These are phyloP conservation scores for Plasmodium coatneyi DNA, from an alignment of 169 alveolate species.

Conservation along the genomic window DNA sequence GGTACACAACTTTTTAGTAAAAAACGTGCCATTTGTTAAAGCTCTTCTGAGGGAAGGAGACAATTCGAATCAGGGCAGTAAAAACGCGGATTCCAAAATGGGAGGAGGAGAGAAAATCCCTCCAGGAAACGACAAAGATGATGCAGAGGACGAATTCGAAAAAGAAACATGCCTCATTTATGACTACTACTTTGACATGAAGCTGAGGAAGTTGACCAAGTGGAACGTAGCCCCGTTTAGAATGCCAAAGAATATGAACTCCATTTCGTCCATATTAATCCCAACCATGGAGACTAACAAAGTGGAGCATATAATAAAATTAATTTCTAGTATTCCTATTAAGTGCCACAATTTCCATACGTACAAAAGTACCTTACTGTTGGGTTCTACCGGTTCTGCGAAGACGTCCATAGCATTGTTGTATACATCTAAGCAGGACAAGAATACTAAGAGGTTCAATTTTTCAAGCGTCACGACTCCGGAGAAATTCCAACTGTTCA, in stretches of 20 bases:
- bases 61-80: not conserved
- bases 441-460: conserved; percentile 93
- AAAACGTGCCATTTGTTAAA: conserved; percentile 48
- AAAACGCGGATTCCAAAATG: not conserved
- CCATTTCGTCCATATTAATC: conserved; percentile 91
- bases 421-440: conserved; percentile 89
- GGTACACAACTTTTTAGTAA: conserved; percentile 54
- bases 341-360: conserved; percentile 77
- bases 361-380: conserved; percentile 87
- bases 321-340: conserved; percentile 85
- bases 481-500: conserved; percentile 91
- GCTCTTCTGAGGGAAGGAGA: not conserved
- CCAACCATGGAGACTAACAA: conserved; percentile 96
- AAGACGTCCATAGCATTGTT: conserved; percentile 95
- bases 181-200: conserved; percentile 78
- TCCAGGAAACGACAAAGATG: conserved; percentile 86
- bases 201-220: conserved; percentile 82
- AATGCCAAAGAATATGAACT: conserved; percentile 87
- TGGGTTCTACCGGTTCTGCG: conserved; percentile 98
- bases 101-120: conserved; percentile 78
- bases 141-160: conserved; percentile 88
- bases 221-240: conserved; percentile 92
- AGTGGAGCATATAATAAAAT: conserved; percentile 91
- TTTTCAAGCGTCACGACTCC: conserved; percentile 97
- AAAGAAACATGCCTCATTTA: conserved; percentile 75